These are phyloP conservation scores for Skeletonema tropicum DNA, from an alignment of 108 stramenopile genomes.

Conservation along the genomic window DNA sequence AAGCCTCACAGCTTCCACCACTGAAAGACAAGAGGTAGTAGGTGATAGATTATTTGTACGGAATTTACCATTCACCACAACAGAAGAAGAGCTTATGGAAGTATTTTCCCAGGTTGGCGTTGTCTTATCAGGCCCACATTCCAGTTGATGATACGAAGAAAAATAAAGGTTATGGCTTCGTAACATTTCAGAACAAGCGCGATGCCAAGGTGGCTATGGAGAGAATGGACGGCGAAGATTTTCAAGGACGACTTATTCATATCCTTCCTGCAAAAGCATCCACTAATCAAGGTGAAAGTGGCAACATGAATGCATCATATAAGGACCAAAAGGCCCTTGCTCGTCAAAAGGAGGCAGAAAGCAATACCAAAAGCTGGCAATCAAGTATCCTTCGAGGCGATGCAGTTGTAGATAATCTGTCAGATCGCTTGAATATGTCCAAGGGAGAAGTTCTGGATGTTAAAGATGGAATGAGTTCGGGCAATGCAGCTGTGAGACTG, in stretches of 20 bases:
- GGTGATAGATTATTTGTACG: slow-evolving; percentile 88
- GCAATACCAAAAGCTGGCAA: slow-evolving; percentile 83
- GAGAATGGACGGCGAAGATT: slow-evolving; percentile 73
- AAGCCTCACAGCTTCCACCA: not conserved
- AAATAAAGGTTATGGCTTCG: slow-evolving; percentile 96
- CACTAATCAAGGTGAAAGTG: slow-evolving; percentile 28
- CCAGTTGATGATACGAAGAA: slow-evolving; percentile 90
- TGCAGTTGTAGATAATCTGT: slow-evolving; percentile 94
- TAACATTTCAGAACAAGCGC: slow-evolving; percentile 67
- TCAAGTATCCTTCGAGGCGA: slow-evolving; percentile 95
- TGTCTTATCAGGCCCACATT: slow-evolving; percentile 88
- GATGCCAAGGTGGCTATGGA: slow-evolving; percentile 68
- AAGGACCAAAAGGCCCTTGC: slow-evolving; percentile 90
- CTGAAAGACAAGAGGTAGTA: slow-evolving; percentile 6
- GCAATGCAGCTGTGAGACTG: slow-evolving; percentile 92
- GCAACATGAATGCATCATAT: slow-evolving; percentile 61
- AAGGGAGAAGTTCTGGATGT: slow-evolving; percentile 93
- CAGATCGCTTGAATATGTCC: slow-evolving; percentile 82
- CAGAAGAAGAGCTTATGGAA: slow-evolving; percentile 92
- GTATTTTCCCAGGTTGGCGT: slow-evolving; percentile 75
- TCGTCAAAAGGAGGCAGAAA: slow-evolving; percentile 82
- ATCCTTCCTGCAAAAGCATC: slow-evolving; percentile 78
- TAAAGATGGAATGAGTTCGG: slow-evolving; percentile 84
- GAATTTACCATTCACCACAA: slow-evolving; percentile 92
- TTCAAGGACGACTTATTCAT: slow-evolving; percentile 90